A percentile compares a stretch with the other conserved stretches of the same genome.
Evolutionary conservation across 2,329 filamentous ascomycete species (phyloP).

Genomic region (Onygenales sp.): DNA sequence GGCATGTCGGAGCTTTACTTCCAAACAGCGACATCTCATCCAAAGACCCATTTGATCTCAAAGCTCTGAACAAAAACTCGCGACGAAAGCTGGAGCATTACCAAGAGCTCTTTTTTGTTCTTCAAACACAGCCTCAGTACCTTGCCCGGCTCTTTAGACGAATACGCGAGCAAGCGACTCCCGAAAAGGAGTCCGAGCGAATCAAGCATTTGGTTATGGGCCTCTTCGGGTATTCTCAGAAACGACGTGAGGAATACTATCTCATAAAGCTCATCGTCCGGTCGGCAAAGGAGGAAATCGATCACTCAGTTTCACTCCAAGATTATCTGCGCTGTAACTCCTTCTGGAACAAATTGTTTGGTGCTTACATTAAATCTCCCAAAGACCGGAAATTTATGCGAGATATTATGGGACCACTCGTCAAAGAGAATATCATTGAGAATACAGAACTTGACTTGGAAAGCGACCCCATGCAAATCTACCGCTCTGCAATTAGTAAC

Average conservation of each 20-base stretch:
- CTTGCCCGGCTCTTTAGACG: slow-evolving; percentile 79
- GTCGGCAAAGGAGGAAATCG: slow-evolving; percentile 78
- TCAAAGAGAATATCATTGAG: slow-evolving; percentile 87
- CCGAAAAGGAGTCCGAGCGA: slow-evolving; percentile 86
- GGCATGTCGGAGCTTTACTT: slow-evolving; percentile 73
- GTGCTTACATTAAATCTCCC: slow-evolving; percentile 82
- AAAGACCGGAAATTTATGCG: slow-evolving; percentile 86
- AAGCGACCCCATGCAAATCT: slow-evolving; percentile 96
- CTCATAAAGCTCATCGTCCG: slow-evolving; percentile 77
- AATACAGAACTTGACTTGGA: slow-evolving; percentile 86
- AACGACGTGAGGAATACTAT: slow-evolving; percentile 93
- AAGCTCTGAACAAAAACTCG: slow-evolving; percentile 94
- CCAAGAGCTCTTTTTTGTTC: slow-evolving; percentile 92
- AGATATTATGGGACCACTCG: slow-evolving; percentile 72
- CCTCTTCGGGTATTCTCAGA: slow-evolving; percentile 93
- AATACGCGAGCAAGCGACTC: slow-evolving; percentile 69
- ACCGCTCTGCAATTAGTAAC: slow-evolving; percentile 90
- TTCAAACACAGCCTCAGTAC: slow-evolving; percentile 95
- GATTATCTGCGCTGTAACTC: slow-evolving; percentile 85
- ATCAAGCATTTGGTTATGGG: slow-evolving; percentile 94
- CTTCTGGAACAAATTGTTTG: slow-evolving; percentile 83
- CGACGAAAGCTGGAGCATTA: slow-evolving; percentile 92
- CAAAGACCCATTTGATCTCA: slow-evolving; percentile 88
- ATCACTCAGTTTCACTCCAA: slow-evolving; percentile 60
- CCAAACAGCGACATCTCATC: slow-evolving; percentile 83